Conservation (phyloP, 1,284 basidiomycete species). For the Marasmius oreades region DNA sequence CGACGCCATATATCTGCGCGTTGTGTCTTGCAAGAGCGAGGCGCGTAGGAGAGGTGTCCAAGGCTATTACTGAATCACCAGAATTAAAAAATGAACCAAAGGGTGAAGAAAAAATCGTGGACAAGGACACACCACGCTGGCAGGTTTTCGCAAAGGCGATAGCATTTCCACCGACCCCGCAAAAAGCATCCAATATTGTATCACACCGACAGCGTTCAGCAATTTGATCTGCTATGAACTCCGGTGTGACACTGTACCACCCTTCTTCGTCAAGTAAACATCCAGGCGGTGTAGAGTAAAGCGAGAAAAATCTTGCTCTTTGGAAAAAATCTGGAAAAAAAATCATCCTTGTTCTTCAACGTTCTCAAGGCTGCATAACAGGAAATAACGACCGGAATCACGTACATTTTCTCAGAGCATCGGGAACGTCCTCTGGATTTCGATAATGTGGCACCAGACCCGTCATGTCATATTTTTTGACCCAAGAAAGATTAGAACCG, state of each 20-base stretch:
- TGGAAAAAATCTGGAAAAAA: conserved; percentile 75
- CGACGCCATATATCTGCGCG: conserved; percentile 89
- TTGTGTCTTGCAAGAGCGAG: conserved; percentile 90
- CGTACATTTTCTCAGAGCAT: background rate
- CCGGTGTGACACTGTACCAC: conserved; percentile 97
- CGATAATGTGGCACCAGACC: background rate
- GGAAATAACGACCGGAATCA: background rate
- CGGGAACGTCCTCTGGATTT: background rate
- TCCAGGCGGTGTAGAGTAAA: conserved; percentile 66
- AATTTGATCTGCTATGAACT: conserved; percentile 87
- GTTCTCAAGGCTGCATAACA: background rate
- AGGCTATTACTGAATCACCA: conserved; percentile 82
- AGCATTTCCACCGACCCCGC: conserved; percentile 96
- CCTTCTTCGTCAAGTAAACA: conserved; percentile 85
- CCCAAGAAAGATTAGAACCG: background rate
- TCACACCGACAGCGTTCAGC: conserved; percentile 88
- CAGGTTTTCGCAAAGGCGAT: conserved; percentile 97
- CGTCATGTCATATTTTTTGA: background rate
- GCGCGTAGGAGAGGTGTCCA: conserved; percentile 84
- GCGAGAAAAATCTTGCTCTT: conserved; percentile 75
- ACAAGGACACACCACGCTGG: conserved; percentile 63
- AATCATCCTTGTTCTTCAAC: background rate
- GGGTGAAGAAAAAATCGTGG: background rate
- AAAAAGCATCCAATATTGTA: conserved; percentile 89
- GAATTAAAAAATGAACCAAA: background rate